Base-by-base conservation (phyloP, 2,329 filamentous ascomycete genomes). In the Fusarium keratoplasticum region DNA sequence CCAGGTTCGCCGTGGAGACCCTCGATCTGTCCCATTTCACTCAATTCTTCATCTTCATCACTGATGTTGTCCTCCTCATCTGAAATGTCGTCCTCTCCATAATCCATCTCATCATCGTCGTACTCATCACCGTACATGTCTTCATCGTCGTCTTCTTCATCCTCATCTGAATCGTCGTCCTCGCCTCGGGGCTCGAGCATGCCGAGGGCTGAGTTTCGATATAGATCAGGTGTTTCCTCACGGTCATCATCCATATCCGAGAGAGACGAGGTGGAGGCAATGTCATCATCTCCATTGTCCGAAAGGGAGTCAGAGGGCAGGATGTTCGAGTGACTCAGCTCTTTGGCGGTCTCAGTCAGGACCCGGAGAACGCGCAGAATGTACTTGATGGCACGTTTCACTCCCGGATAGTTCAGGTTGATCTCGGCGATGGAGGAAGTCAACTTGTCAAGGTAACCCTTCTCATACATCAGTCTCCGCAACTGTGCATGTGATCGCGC, bases 401-500 rank as follows among this genome's bases (percentile, higher is more conserved):
- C 94, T 29, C 94, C 93, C 0, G 96, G 95, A 82, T 97, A 98
- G 76, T 97, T 97, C 70, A 99, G 89, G 81, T 98, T 96, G 69
- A 99, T 93, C 78, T 99, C 97, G 20, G 96, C 95, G 77, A 99
- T 95, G 1, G 97, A 97, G 14, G 92, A 90, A 2, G 96, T 98
- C 68, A 99, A 85, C 57, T 96, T 93, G 27, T 94, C 90, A 70
- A 98, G 92, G 81, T 96, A 98, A 65, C 97, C 95, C 85, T 98
- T 99, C 84, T 99, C 96, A 78, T 97, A 98, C 96, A 99, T 99
- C 69, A 98, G 91, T 75, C 95, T 94, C 36, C 94, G 93, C 76
- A 99, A 89, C 79, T 98, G 95, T 77, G 93, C 92, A 72, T 95
- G 93, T 9, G 95, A 95, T 50, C 87, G 86, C 27, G 82, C 80